Evolutionary conservation across 192 early-diverging fungal genomes (phyloP).

Genomic region (Coemansia sp.): DNA sequence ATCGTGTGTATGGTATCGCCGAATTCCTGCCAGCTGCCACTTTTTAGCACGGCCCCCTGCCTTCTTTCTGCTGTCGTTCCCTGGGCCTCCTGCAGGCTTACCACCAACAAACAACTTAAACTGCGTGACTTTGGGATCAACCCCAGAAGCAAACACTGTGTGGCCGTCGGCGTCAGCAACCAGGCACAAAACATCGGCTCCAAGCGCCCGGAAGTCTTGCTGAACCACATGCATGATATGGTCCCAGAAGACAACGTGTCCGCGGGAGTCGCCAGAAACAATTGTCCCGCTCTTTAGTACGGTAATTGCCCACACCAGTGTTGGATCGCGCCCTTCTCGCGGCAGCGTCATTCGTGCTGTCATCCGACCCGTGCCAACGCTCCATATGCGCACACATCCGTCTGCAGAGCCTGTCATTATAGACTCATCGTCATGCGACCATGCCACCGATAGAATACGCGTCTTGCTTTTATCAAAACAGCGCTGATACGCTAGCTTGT

Average conservation of each 20-base stretch:
- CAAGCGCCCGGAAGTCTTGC: constrained; percentile 71
- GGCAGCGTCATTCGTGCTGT: constrained; percentile 75
- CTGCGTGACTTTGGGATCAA: constrained; percentile 83
- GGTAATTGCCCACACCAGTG: constrained; percentile 85
- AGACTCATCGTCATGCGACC: constrained; percentile 66
- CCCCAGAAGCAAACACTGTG: constrained; percentile 81
- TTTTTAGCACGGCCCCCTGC: constrained; percentile 18
- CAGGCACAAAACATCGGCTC: constrained; percentile 87
- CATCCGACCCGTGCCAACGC: constrained; percentile 55
- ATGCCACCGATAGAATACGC: constrained; percentile 84
- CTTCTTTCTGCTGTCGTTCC: constrained; percentile 7
- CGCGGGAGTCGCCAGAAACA: constrained; percentile 88
- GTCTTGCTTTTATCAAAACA: constrained; percentile 62
- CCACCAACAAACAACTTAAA: constrained; percentile 54
- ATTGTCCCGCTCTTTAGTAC: constrained; percentile 70
- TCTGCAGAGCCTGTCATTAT: constrained; percentile 84
- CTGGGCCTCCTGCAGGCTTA: constrained; percentile 15
- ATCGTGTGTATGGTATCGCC: constrained; percentile 93
- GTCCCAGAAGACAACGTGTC: constrained; percentile 90
- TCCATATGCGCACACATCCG: constrained; percentile 72
- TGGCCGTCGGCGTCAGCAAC: constrained; percentile 61
- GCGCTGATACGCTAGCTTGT: constrained; percentile 62
- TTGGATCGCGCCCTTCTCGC: constrained; percentile 65
- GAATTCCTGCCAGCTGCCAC: constrained; percentile 82
- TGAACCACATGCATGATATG: constrained; percentile 61